phyloP scores from a whole-genome alignment of 371 early-diverging fungal species.

The Sanchytrium tribonematis region DNA sequence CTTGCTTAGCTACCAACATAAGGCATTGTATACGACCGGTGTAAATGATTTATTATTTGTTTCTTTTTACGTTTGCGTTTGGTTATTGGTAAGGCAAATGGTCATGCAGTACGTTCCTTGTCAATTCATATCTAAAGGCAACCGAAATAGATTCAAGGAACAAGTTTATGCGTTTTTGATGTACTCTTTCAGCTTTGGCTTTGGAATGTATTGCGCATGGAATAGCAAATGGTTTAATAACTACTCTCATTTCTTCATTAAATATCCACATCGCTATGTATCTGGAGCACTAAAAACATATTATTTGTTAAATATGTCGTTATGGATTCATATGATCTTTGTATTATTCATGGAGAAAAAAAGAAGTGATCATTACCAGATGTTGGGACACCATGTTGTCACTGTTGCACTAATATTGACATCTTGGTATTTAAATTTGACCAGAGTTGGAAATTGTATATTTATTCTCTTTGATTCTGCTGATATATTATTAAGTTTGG shows the following conservation, averaged over 20 bases:
- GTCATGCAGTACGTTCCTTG: too few relatives aligned
- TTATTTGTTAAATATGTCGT: conserved; percentile 44
- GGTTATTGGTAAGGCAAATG: too few relatives aligned
- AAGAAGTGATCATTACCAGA: conserved; percentile 42
- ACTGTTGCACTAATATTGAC: conserved; percentile 32
- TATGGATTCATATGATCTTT: conserved; percentile 41
- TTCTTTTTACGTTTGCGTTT: too few relatives aligned
- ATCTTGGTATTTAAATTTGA: conserved; percentile 39
- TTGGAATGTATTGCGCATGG: too few relatives aligned
- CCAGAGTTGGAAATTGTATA: conserved; percentile 49
- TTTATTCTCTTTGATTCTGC: conserved; percentile 49
- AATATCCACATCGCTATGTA: background rate
- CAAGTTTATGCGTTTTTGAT: too few relatives aligned
- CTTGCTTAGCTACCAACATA: too few relatives aligned
- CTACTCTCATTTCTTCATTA: background rate
- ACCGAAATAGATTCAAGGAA: too few relatives aligned
- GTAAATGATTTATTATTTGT: too few relatives aligned
- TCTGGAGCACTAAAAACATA: conserved; percentile 22
- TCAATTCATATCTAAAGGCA: too few relatives aligned
- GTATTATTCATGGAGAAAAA: conserved; percentile 40
- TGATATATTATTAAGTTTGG: conserved; percentile 39
- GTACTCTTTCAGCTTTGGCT: too few relatives aligned
- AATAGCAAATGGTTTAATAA: too few relatives aligned
- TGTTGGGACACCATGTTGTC: conserved; percentile 50
- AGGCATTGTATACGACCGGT: too few relatives aligned